Conservation (phyloP, 164 flowering plant species). For the Annona squamosa region DNA sequence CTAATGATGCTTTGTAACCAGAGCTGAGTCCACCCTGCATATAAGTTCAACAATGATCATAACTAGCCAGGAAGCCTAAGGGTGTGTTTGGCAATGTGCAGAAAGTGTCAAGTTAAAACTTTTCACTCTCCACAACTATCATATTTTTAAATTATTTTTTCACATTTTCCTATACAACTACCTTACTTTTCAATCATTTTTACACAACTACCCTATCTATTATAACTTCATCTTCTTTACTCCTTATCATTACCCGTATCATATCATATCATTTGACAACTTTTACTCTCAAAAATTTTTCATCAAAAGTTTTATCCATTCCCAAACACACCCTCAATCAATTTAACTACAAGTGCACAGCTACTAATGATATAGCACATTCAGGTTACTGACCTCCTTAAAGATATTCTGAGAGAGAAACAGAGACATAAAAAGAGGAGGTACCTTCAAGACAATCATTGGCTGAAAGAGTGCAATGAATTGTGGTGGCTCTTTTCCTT, state of each 20-base stretch:
- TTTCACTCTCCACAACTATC: too few relatives aligned
- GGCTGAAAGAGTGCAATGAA: slow-evolving; percentile 93
- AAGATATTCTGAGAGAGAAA: neutral
- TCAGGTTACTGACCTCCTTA: neutral
- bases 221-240: too few relatives aligned
- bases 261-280: too few relatives aligned
- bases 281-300: too few relatives aligned
- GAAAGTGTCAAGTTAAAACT: too few relatives aligned
- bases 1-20: slow-evolving; percentile 68
- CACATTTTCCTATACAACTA: too few relatives aligned
- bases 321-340: neutral
- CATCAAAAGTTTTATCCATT: too few relatives aligned
- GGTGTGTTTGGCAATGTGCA: too few relatives aligned
- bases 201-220: too few relatives aligned
- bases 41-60: slow-evolving; percentile 6
- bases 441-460: slow-evolving; percentile 90
- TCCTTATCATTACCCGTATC: too few relatives aligned
- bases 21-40: slow-evolving; percentile 91
- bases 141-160: too few relatives aligned
- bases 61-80: neutral
- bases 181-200: too few relatives aligned
- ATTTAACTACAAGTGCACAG: neutral
- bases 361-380: neutral
- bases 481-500: slow-evolving; percentile 97
- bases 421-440: neutral